phyloP scores from a whole-genome alignment of 1,284 basidiomycete genomes.

The Sporisorium iseilematis-ciliati region DNA sequence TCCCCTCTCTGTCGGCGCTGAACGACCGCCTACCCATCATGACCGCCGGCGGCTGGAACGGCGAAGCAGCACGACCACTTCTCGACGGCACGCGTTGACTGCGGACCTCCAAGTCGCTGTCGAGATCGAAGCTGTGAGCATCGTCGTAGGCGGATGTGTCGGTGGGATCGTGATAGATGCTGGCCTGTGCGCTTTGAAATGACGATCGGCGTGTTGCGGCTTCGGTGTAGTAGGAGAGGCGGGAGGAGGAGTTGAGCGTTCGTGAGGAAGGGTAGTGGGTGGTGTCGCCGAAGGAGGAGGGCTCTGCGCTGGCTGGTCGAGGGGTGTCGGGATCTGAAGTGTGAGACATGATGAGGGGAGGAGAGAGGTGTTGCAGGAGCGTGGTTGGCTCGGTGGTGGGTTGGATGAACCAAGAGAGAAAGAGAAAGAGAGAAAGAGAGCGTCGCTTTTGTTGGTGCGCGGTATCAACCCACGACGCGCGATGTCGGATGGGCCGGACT shows the following conservation, averaged over 20 bases:
- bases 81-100: neutral
- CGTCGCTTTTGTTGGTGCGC: neutral
- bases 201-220: slow-evolving; percentile 36
- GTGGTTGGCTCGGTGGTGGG: neutral
- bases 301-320: slow-evolving; percentile 15
- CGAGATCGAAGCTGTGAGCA: slow-evolving; percentile 17
- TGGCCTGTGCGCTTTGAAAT: slow-evolving; percentile 33
- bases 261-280: slow-evolving; percentile 16
- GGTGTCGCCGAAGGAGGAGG: slow-evolving; percentile 4
- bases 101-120: slow-evolving; percentile 26
- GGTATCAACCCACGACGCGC: no score
- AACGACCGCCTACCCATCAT: slow-evolving; percentile 12
- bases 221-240: slow-evolving; percentile 33
- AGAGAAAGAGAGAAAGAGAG: no score
- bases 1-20: neutral
- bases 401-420: no score
- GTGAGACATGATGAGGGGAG: slow-evolving; percentile 9
- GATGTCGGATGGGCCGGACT: no score
- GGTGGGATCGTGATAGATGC: slow-evolving; percentile 35
- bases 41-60: neutral
- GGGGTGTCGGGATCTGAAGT: slow-evolving; percentile 9
- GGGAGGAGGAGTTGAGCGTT: slow-evolving; percentile 34
- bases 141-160: slow-evolving; percentile 30
- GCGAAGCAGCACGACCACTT: slow-evolving; percentile 17
- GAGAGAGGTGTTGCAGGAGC: no score